Evolutionary conservation across 108 stramenopile species (phyloP).

Genomic region (Cafeteria roenbergensis): DNA sequence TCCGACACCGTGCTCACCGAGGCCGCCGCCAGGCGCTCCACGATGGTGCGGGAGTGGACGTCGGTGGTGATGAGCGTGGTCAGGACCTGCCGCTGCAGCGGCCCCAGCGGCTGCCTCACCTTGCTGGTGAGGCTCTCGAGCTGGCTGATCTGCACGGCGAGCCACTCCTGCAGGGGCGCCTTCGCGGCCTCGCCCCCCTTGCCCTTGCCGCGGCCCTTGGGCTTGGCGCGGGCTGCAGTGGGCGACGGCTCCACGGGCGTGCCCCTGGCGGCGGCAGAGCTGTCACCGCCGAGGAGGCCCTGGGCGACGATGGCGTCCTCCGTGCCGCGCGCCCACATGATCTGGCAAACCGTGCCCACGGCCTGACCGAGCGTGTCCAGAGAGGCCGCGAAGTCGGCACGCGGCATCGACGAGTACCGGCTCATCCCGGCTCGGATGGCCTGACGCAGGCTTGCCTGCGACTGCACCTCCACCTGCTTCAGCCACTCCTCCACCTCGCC

Average conservation of each 20-base stretch:
- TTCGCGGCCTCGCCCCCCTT: too few species aligned
- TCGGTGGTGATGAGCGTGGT: slow-evolving; percentile 44
- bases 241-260: too few species aligned
- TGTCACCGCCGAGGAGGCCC: too few species aligned
- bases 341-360: slow-evolving; percentile 47
- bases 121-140: slow-evolving; percentile 41
- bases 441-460: slow-evolving; percentile 27
- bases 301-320: slow-evolving; percentile 28
- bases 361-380: slow-evolving; percentile 39
- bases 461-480: slow-evolving; percentile 26
- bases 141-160: slow-evolving; percentile 27
- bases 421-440: slow-evolving; percentile 20
- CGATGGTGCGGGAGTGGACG: slow-evolving; percentile 43
- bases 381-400: slow-evolving; percentile 24
- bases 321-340: slow-evolving; percentile 44
- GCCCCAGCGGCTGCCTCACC: slow-evolving; percentile 35
- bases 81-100: slow-evolving; percentile 40
- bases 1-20: slow-evolving; percentile 16
- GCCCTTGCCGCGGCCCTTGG: too few species aligned
- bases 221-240: too few species aligned
- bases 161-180: slow-evolving; percentile 22
- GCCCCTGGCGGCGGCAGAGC: too few species aligned
- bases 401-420: slow-evolving; percentile 10
- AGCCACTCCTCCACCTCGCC: slow-evolving; percentile 39
- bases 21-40: slow-evolving; percentile 29